These are phyloP conservation scores for Hibiscus tridactylites DNA, from an alignment of 345 rosid species.

Conservation along the genomic window DNA sequence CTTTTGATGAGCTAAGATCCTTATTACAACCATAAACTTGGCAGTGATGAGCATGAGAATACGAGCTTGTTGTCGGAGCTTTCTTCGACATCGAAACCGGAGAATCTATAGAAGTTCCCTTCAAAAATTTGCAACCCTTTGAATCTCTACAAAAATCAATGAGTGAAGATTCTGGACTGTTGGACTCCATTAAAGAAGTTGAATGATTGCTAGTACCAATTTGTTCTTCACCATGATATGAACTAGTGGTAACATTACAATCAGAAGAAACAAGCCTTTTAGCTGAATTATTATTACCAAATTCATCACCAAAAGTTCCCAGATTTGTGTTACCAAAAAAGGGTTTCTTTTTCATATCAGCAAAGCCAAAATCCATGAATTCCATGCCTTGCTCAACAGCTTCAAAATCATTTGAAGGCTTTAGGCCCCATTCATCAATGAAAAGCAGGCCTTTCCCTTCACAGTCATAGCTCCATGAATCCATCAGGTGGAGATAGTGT, in stretches of 20 bases:
- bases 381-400: constrained; percentile 21
- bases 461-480: constrained; percentile 42
- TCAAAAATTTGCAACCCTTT: constrained; percentile 13
- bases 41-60: constrained; percentile 35
- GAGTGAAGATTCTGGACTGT: constrained; percentile 34
- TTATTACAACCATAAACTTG: constrained; percentile 68
- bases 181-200: constrained; percentile 28
- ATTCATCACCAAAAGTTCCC: constrained; percentile 27
- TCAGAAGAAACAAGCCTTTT: constrained; percentile 16
- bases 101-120: constrained; percentile 12
- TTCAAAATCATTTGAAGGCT: constrained; percentile 22
- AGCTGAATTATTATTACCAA: constrained; percentile 19
- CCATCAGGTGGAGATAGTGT: constrained; percentile 22
- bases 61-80: constrained; percentile 20
- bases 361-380: constrained; percentile 24
- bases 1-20: constrained; percentile 64
- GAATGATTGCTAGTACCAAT: constrained; percentile 34
- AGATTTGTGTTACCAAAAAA: constrained; percentile 13
- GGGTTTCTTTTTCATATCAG: constrained; percentile 27
- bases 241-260: constrained; percentile 19
- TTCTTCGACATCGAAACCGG: constrained; percentile 24
- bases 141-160: constrained; percentile 31
- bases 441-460: constrained; percentile 24
- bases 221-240: constrained; percentile 26
- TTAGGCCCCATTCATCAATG: constrained; percentile 30